These are phyloP conservation scores for Mortierella sp. DNA, from an alignment of 371 early-diverging fungal genomes.

Conservation along the genomic window DNA sequence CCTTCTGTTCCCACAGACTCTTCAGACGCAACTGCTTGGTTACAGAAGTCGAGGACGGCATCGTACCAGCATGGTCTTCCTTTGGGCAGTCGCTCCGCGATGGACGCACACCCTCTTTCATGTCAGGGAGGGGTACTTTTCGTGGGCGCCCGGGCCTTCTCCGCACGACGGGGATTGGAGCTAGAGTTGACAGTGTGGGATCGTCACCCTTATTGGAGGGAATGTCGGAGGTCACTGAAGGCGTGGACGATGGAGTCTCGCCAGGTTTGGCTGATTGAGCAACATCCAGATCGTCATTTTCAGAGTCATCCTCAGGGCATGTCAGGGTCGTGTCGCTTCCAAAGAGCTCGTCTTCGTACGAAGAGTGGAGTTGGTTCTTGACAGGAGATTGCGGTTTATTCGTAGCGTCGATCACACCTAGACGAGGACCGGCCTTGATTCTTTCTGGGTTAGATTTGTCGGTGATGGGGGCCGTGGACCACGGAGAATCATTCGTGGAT, in stretches of 20 bases:
- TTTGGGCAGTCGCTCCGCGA: background rate
- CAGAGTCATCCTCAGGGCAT: slow-evolving; percentile 28
- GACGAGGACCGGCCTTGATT: background rate
- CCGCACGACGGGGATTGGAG: background rate
- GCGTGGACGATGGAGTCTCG: background rate
- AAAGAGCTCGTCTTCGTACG: slow-evolving; percentile 36
- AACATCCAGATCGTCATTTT: slow-evolving; percentile 34
- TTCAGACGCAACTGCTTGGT: background rate
- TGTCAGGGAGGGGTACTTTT: slow-evolving; percentile 5
- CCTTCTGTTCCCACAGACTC: no score
- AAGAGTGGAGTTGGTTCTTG: background rate
- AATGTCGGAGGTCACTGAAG: background rate
- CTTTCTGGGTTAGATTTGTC: background rate
- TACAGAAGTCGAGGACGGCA: no score
- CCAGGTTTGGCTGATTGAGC: background rate
- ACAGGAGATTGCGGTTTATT: background rate
- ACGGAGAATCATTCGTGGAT: background rate
- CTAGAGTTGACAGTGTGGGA: background rate
- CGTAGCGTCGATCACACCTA: background rate
- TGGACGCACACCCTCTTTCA: background rate
- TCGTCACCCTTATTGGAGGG: background rate
- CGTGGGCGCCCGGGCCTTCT: slow-evolving; percentile 33
- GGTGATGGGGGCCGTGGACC: background rate
- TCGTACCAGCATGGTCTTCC: background rate
- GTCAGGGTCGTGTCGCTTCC: slow-evolving; percentile 50